These are phyloP conservation scores for Hyaloperonospora brassicae DNA, from an alignment of 352 stramenopile genomes.

Conservation along the genomic window DNA sequence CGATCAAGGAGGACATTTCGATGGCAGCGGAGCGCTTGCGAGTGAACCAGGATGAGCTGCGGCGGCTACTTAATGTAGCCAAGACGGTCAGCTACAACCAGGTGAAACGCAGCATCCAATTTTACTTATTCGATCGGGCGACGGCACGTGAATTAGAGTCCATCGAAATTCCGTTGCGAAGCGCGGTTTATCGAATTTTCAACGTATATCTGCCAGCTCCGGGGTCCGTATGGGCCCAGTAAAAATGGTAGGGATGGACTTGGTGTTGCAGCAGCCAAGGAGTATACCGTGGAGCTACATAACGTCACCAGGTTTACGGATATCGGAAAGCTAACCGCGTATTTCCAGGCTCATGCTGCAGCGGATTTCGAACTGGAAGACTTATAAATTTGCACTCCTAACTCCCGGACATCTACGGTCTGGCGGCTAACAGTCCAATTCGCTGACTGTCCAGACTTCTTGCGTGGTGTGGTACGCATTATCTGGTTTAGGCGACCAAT, in stretches of 20 bases:
- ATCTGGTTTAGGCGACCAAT: neutral
- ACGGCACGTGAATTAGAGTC: neutral
- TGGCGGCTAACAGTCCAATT: neutral
- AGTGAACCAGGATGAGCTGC: too few species aligned
- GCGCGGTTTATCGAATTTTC: too few species aligned
- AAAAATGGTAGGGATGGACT: too few species aligned
- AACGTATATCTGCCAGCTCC: too few species aligned
- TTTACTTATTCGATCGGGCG: conserved; percentile 4
- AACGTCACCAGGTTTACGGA: neutral
- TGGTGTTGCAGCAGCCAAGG: too few species aligned
- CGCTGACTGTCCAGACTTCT: too few species aligned
- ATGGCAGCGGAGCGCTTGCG: too few species aligned
- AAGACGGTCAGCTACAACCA: conserved; percentile 6
- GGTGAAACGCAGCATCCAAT: conserved; percentile 1
- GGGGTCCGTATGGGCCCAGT: neutral
- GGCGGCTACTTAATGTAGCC: neutral
- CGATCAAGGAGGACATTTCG: too few species aligned
- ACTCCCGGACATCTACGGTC: conserved; percentile 1
- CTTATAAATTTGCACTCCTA: neutral
- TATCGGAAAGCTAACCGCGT: neutral
- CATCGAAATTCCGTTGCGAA: too few species aligned
- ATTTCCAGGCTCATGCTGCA: neutral
- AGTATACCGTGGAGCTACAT: neutral
- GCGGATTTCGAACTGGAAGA: neutral
- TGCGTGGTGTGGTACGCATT: too few species aligned